phyloP scores from a whole-genome alignment of 2,329 filamentous ascomycete species.

The Beauveria scarabaeidicola region DNA sequence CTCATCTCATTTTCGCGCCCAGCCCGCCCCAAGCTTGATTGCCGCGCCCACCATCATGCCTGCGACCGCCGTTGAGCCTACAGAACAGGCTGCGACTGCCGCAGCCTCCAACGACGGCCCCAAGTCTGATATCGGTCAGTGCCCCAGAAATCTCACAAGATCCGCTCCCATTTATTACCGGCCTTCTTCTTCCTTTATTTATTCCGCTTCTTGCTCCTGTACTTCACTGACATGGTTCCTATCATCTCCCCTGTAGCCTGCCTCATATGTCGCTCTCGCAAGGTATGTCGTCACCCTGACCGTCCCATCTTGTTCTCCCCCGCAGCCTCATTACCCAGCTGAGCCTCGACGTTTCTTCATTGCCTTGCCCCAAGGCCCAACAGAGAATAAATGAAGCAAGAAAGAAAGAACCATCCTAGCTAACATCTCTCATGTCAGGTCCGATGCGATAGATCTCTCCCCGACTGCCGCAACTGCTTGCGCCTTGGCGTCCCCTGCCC shows the following conservation, averaged over 20 bases:
- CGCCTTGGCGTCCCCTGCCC: slow-evolving; percentile 21
- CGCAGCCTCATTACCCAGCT: background rate
- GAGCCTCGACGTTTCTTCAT: background rate
- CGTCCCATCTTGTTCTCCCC: background rate
- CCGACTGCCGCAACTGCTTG: slow-evolving; percentile 16
- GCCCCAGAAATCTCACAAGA: slow-evolving; percentile 5
- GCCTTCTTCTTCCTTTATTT: background rate
- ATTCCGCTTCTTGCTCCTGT: background rate
- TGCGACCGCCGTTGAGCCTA: slow-evolving; percentile 11
- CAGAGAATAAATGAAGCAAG: background rate
- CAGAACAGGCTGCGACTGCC: slow-evolving; percentile 8
- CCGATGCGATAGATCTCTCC: slow-evolving; percentile 18
- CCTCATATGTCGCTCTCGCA: slow-evolving; percentile 14
- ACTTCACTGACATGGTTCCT: slow-evolving; percentile 7
- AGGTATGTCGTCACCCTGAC: slow-evolving; percentile 11
- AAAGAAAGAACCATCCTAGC: background rate
- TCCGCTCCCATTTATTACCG: background rate
- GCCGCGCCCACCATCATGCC: slow-evolving; percentile 10
- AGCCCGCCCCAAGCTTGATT: background rate
- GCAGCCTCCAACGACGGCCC: slow-evolving; percentile 10
- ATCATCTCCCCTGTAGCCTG: slow-evolving; percentile 9
- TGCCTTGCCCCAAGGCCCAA: background rate
- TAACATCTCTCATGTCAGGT: slow-evolving; percentile 13
- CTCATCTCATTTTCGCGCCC: background rate
- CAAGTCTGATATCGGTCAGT: slow-evolving; percentile 13